These are phyloP conservation scores for Sparassis latifolia DNA, from an alignment of 1,284 basidiomycete genomes.

Conservation along the genomic window DNA sequence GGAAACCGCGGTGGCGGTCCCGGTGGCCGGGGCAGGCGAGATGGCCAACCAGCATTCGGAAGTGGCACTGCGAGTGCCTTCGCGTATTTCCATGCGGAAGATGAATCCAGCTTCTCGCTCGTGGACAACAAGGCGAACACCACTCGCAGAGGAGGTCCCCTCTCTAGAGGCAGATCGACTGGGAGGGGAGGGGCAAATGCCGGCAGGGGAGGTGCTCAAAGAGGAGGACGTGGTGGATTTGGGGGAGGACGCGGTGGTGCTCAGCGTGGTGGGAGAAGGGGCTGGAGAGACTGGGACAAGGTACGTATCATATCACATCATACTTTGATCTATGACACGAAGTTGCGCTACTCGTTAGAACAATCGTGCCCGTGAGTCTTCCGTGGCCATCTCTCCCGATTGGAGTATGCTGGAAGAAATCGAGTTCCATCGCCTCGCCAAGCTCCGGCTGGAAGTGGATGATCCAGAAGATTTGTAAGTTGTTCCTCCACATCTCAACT, in stretches of 20 bases:
- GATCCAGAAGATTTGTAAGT: conserved; percentile 84
- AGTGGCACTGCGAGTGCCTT: conserved; percentile 91
- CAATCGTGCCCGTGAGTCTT: conserved; percentile 88
- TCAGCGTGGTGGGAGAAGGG: conserved; percentile 63
- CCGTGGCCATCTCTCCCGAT: conserved; percentile 86
- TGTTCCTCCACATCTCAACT: conserved; percentile 2
- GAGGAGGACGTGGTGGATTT: conserved; percentile 43
- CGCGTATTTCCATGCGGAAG: conserved; percentile 97
- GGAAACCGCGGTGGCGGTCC: conserved; percentile 38
- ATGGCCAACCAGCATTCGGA: conserved; percentile 66
- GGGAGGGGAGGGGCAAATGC: conserved; percentile 41
- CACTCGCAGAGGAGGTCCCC: conserved; percentile 57
- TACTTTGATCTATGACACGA: neutral
- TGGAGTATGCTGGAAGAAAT: conserved; percentile 97
- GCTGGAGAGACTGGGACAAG: conserved; percentile 96
- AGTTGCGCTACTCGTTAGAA: conserved; percentile 40
- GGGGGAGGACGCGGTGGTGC: conserved; percentile 32
- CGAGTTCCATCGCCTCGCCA: conserved; percentile 90
- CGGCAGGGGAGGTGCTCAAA: conserved; percentile 37
- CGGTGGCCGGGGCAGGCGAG: conserved; percentile 49
- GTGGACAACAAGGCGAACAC: conserved; percentile 82
- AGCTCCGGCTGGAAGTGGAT: conserved; percentile 89
- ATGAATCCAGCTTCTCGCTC: conserved; percentile 95
- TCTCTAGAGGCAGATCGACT: conserved; percentile 51
- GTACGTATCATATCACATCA: conserved; percentile 32